A percentile compares a stretch with the other conserved stretches of the same genome.
Conservation (phyloP, 108 stramenopile species). For the Schizochytrium sp. region DNA sequence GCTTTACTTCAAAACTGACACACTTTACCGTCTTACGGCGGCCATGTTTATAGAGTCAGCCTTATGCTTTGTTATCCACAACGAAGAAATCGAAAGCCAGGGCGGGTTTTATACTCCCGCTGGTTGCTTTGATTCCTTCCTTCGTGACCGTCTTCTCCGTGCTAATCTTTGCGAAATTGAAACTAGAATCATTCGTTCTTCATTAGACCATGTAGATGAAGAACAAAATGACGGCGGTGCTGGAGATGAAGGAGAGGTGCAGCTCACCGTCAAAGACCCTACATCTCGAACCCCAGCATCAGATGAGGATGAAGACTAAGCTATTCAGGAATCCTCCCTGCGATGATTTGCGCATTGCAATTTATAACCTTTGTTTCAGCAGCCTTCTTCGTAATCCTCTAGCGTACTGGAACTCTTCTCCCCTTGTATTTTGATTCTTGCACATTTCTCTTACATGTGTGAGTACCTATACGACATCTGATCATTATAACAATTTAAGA, state of each 20-base stretch:
- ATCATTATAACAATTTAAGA: too few species aligned
- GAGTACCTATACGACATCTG: too few species aligned
- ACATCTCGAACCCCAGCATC: too few species aligned
- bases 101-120: slow-evolving; percentile 10
- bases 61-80: background rate
- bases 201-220: background rate
- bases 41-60: slow-evolving; percentile 39
- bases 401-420: too few species aligned
- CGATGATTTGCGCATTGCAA: too few species aligned
- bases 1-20: slow-evolving; percentile 32
- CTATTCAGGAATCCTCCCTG: too few species aligned
- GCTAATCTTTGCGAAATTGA: slow-evolving; percentile 49
- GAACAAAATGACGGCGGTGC: background rate
- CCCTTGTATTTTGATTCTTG: too few species aligned
- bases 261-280: too few species aligned
- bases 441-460: too few species aligned
- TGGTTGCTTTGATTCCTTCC: background rate
- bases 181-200: background rate
- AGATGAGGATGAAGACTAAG: too few species aligned
- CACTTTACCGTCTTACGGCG: slow-evolving; percentile 24
- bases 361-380: too few species aligned
- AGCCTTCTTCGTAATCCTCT: too few species aligned
- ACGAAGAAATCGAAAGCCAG: background rate
- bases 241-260: background rate
- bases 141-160: background rate